These are phyloP conservation scores for Calonectria pseudoreteaudii DNA, from an alignment of 2,329 filamentous ascomycete genomes.

Conservation along the genomic window DNA sequence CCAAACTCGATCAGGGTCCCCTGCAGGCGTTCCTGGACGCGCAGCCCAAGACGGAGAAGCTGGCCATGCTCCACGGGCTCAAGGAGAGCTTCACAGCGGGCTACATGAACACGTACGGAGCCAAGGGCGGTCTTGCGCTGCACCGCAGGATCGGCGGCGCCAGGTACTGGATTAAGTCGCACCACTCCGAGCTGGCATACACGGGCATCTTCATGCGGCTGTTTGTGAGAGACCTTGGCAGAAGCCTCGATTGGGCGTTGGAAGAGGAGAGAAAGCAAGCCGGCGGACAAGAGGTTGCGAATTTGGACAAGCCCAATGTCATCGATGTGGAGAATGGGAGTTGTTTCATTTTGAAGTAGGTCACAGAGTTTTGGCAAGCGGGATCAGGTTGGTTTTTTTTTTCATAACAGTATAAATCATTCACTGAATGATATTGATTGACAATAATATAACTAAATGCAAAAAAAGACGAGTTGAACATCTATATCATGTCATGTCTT, in stretches of 20 bases:
- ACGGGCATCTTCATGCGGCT: conserved; percentile 32
- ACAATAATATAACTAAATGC: neutral
- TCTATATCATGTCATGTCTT: conserved; percentile 4
- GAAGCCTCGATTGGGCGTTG: conserved; percentile 36
- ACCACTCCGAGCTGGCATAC: conserved; percentile 29
- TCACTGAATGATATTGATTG: neutral
- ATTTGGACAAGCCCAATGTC: conserved; percentile 15
- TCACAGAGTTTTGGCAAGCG: neutral
- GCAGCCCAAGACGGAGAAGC: conserved; percentile 34
- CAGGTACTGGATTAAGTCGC: conserved; percentile 37
- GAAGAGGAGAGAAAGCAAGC: conserved; percentile 27
- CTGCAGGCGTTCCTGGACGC: conserved; percentile 35
- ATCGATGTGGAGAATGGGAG: conserved; percentile 30
- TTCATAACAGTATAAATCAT: neutral
- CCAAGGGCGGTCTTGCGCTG: conserved; percentile 31
- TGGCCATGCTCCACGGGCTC: conserved; percentile 39
- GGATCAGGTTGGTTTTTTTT: neutral
- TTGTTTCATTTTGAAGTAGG: conserved; percentile 27
- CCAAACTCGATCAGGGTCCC: conserved; percentile 26
- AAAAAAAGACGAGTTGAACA: neutral
- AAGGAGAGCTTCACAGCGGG: conserved; percentile 35
- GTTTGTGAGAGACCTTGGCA: conserved; percentile 23
- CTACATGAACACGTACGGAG: conserved; percentile 23
- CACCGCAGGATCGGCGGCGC: conserved; percentile 34
- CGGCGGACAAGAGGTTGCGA: neutral